phyloP scores from a whole-genome alignment of 495 filamentous ascomycete species.

The Penicillium lagena region DNA sequence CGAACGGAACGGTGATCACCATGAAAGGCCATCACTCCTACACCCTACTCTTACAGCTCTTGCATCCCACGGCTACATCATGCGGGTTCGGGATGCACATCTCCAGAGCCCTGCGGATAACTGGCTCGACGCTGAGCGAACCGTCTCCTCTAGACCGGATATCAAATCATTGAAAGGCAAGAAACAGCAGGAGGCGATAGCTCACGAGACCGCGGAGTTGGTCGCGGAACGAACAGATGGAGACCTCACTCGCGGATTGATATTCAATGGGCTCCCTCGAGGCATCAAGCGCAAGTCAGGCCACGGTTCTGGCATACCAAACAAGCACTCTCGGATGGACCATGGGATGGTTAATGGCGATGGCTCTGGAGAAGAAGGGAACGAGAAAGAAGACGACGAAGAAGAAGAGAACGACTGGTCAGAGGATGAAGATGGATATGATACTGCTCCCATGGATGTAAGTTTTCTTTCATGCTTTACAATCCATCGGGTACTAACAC shows the following conservation, averaged over 20 bases:
- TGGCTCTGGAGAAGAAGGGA: background rate
- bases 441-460: conserved; percentile 38
- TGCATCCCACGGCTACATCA: conserved; percentile 42
- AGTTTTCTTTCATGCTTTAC: background rate
- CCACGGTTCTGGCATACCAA: conserved; percentile 9
- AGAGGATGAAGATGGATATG: conserved; percentile 30
- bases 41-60: conserved; percentile 40
- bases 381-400: conserved; percentile 12
- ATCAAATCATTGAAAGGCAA: conserved; percentile 48
- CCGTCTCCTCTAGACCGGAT: conserved; percentile 26
- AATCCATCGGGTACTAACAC: background rate
- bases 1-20: conserved; percentile 21
- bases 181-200: conserved; percentile 49
- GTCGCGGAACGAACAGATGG: conserved; percentile 26
- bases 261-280: conserved; percentile 32
- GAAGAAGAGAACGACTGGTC: conserved; percentile 34
- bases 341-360: conserved; percentile 23
- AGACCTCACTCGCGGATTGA: conserved; percentile 26
- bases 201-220: conserved; percentile 24
- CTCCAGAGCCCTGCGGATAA: conserved; percentile 49
- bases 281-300: conserved; percentile 27
- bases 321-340: conserved; percentile 12
- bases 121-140: conserved; percentile 38
- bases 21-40: conserved; percentile 23
- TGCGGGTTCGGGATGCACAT: conserved; percentile 38